Percentiles rank a stretch among this genome's conserved stretches.
These are phyloP conservation scores for Cicer arietinum DNA, from an alignment of 306 rosid genomes.

Conservation along the genomic window DNA sequence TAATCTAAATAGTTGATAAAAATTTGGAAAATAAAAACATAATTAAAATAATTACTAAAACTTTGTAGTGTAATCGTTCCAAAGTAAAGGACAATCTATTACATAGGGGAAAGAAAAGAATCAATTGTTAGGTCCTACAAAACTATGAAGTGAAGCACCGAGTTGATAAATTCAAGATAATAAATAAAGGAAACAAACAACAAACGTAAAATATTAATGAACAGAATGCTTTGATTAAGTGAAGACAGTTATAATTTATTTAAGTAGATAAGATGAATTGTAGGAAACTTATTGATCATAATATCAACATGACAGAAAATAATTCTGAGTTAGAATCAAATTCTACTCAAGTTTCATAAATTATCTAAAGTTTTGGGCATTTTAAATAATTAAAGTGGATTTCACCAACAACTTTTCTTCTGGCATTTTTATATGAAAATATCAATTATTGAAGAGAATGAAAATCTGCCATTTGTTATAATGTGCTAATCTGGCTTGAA, in stretches of 20 bases:
- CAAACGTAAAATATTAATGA: no score
- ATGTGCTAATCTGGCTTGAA: no score
- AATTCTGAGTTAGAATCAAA: neutral
- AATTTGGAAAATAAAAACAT: neutral
- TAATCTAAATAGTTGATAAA: slow-evolving; percentile 3
- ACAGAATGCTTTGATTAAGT: no score
- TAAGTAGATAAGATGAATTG: neutral
- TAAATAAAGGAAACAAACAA: no score
- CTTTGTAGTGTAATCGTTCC: neutral
- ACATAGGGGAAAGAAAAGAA: no score
- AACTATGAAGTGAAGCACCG: no score
- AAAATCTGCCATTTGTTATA: neutral
- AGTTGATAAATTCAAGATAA: no score
- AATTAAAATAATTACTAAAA: neutral
- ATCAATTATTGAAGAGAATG: neutral
- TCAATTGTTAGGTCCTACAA: no score
- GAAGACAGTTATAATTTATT: neutral
- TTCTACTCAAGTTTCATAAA: neutral
- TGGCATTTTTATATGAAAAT: neutral
- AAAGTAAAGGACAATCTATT: no score
- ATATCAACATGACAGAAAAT: neutral
- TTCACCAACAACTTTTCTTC: neutral
- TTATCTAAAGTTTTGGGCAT: neutral
- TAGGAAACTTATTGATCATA: neutral
- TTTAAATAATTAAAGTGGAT: neutral